Base-by-base conservation (phyloP, 257 asterid species). In the Knoxia roxburghii region DNA sequence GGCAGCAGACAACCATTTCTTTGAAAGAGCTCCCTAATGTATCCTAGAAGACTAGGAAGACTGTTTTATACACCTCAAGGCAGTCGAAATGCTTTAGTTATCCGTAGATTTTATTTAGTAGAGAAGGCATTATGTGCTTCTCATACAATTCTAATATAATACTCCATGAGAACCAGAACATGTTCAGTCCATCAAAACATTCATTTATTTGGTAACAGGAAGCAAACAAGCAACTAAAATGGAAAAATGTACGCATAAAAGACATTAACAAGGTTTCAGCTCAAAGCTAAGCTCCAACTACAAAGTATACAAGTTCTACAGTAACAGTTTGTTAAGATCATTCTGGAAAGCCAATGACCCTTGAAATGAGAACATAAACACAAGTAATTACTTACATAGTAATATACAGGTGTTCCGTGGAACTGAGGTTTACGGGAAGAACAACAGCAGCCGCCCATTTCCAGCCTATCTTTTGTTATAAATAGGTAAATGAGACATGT, bases 361-460 rank as follows among this genome's bases (percentile, higher is more conserved):
- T 15, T 63, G 13, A 27, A 26, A 5, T 57, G 41, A 35, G 39
- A 20, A n/a, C 50, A 14, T 21, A 11, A 18, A 30, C 8, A 30
- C 40, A 65, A 70, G 69, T 49, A 75, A 71, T 43, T 48, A 85
- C 96, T 79, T 43, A 89, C 96, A 75, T 82, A 86, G 83, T 84
- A 86, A 78, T 76, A 89, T 58, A 86, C 78, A 32, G 88, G 95
- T 39, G 91, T 85, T 60, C 91, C 91, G 41, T 81, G 89, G 76
- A 86, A 77, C 77, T 79, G 91, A 41, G 74, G 86, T 81, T 81
- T 86, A 68, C 90, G 79, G 52, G 91, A 85, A 77, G 96, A 86
- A 79, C 83, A 86, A 73, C 95, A 89, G 72, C 95, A 89, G 68
- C 91, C 90, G 60, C 96, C 96, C 95, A 89, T 89, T 67, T 76